phyloP scores from a whole-genome alignment of 106 monocot species.

The Dioscorea zingiberensis region DNA sequence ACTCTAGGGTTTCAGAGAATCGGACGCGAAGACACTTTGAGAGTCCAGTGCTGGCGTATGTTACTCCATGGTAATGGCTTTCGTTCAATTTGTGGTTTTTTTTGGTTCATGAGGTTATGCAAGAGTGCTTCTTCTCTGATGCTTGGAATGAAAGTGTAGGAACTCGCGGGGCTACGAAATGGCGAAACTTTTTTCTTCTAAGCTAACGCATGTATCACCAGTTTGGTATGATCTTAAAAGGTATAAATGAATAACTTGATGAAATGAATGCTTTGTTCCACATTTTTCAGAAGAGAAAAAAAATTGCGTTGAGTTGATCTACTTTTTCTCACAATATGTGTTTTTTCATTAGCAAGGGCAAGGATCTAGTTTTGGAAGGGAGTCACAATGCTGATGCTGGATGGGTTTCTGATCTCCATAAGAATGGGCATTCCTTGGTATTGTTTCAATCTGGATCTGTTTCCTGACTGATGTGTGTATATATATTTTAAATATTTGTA shows the following conservation, averaged over 20 bases:
- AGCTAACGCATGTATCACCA: conserved; percentile 86
- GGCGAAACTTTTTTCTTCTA: conserved; percentile 68
- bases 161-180: conserved; percentile 92
- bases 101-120: not conserved
- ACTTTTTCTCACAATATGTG: not conserved
- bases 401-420: conserved; percentile 65
- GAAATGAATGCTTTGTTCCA: not conserved
- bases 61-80: conserved; percentile 63
- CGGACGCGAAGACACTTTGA: conserved; percentile 45
- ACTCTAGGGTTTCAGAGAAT: conserved; percentile 42
- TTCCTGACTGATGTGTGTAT: too few species aligned
- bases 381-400: conserved; percentile 68
- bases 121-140: not conserved
- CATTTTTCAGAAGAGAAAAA: not conserved
- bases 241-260: conserved; percentile 24
- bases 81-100: not conserved
- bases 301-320: too few species aligned
- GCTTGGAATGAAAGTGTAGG: conserved; percentile 32
- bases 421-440: conserved; percentile 56
- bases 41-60: conserved; percentile 80
- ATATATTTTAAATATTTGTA: too few species aligned
- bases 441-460: not conserved
- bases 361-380: conserved; percentile 59
- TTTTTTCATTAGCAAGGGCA: conserved; percentile 49
- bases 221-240: conserved; percentile 99